phyloP scores from a whole-genome alignment of 164 flowering plant genomes.

The Chloranthus sessilifolius region DNA sequence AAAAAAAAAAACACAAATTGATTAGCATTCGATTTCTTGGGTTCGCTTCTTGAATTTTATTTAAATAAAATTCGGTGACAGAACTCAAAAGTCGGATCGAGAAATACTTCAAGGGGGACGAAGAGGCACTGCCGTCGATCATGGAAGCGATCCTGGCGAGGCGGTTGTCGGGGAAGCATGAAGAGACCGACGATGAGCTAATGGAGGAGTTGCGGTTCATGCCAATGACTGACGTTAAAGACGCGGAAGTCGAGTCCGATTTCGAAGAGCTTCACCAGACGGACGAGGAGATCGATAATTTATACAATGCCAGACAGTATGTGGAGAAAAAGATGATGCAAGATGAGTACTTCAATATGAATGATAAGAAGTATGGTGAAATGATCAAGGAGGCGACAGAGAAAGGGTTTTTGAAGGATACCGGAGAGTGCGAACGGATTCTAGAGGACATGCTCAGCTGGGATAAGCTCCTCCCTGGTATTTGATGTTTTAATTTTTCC shows the following conservation, averaged over 20 bases:
- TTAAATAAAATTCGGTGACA: constrained; percentile 7
- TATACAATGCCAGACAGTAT: constrained; percentile 50
- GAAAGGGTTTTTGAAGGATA: constrained; percentile 56
- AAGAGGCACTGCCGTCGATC: constrained; percentile 47
- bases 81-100: constrained; percentile 50
- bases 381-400: constrained; percentile 64
- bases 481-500: not conserved
- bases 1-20: not conserved
- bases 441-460: constrained; percentile 84
- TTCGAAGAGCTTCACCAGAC: constrained; percentile 53
- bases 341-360: constrained; percentile 67
- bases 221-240: constrained; percentile 47
- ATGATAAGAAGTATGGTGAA: constrained; percentile 70
- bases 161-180: constrained; percentile 52
- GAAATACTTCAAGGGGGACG: constrained; percentile 53
- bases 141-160: constrained; percentile 54
- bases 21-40: not conserved
- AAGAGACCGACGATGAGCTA: constrained; percentile 70
- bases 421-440: constrained; percentile 66
- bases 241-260: constrained; percentile 56
- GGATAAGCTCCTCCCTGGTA: constrained; percentile 98
- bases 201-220: constrained; percentile 37
- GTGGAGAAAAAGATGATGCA: constrained; percentile 50
- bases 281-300: constrained; percentile 75
- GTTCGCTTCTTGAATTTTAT: not conserved